Evolutionary conservation across 148 eudicot genomes (phyloP), one percentile per base, ranked within the genome.

Genomic region (Cornus florida): DNA sequence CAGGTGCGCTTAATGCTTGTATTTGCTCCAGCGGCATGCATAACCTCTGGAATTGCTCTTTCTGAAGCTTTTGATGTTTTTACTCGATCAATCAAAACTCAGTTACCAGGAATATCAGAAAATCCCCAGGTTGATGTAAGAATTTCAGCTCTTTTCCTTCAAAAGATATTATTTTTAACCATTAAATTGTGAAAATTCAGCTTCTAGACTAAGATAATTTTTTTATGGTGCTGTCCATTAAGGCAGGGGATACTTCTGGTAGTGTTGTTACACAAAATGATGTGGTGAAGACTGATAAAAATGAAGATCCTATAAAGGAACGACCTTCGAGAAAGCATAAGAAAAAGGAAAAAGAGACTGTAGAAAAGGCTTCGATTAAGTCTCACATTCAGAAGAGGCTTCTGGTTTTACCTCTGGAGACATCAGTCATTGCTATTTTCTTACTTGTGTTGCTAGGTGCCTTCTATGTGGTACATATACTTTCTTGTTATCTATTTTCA

Each of bases 1-100:
- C 81, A 96, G 99, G 99, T 96, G 75, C 99, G 99, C 0, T 87
- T 96, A 79, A 96, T 96, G 99, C 98, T 96, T 84, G 99, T 96
- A 59, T 87, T 96, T 85, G 99, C 99, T 69, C 98, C 98, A 64
- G 99, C 99, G 65, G 99, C 99, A 84, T 96, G 98, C 84, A 96
- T 96, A 81, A 76, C 89, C 88, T 96, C 99, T 81, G 99, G 99
- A 80, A 96, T 96, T 83, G 99, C 99, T 53, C 93, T 96, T 75
- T 96, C 99, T 10, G 97, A 84, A 92, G 93, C 99, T 48, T 96
- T 96, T 80, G 88, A 83, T 76, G 95, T 91, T 77, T 90, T 96
- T 75, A 90, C 99, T 10, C 84, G 92, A 75, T 96, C 99, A 74
- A 88, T 96, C 73, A 96, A 96, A 83, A 90, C 82, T 75, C 90